Evolutionary conservation across 768 basidiomycete genomes (phyloP).

Genomic region (Phylloporus sp.): DNA sequence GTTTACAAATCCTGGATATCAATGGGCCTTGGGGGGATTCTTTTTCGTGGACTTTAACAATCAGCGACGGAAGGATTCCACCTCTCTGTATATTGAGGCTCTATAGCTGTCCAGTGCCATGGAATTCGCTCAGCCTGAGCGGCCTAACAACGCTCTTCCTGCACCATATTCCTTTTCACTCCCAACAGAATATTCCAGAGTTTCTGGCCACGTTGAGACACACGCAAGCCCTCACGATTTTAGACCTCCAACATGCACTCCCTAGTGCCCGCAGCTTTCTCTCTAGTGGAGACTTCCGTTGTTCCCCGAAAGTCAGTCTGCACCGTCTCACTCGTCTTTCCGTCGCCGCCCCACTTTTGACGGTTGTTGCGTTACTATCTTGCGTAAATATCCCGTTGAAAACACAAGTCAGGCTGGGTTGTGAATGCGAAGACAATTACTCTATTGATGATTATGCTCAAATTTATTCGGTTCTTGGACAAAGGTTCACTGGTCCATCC

Average conservation of each 20-base stretch:
- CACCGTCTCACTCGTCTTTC: constrained; percentile 1
- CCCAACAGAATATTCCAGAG: constrained; percentile 26
- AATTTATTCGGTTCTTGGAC: no score
- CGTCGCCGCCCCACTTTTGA: constrained; percentile 4
- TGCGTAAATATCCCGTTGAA: no score
- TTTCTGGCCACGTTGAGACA: constrained; percentile 31
- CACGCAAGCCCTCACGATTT: constrained; percentile 32
- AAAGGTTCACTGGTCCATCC: no score
- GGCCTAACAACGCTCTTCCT: constrained; percentile 36
- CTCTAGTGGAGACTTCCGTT: neutral
- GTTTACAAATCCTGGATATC: neutral
- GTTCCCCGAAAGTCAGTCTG: neutral
- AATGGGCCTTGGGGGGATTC: neutral
- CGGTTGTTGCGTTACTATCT: no score
- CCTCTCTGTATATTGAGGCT: neutral
- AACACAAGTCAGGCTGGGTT: no score
- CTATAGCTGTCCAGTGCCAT: neutral
- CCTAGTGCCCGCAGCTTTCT: constrained; percentile 3
- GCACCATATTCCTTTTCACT: constrained; percentile 12
- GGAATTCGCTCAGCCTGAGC: neutral
- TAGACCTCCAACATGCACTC: constrained; percentile 32
- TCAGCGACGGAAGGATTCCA: neutral
- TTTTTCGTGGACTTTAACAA: neutral
- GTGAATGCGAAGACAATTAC: no score
- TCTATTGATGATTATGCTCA: no score